These are phyloP conservation scores for Thinopyrum elongatum DNA, from an alignment of 176 grass and related monocot species.

Conservation along the genomic window DNA sequence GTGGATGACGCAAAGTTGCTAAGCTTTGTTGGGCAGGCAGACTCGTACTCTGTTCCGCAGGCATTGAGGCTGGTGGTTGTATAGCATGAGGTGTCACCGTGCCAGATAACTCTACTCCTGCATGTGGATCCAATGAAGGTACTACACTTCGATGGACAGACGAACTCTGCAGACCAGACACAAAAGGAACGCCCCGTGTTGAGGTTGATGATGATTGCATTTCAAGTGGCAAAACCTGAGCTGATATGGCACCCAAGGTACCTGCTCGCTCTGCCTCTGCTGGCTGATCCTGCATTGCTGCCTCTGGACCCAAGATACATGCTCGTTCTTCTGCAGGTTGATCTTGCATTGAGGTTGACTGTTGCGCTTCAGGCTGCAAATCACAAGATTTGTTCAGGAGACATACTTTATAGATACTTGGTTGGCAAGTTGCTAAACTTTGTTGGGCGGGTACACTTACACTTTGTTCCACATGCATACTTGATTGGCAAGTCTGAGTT, in stretches of 20 bases:
- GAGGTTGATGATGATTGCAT: conserved; percentile 15
- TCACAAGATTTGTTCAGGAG: background rate
- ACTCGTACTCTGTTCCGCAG: conserved; percentile 8
- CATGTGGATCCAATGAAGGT: background rate
- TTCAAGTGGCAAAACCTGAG: conserved; percentile 8
- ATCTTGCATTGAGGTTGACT: conserved; percentile 25
- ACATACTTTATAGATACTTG: too few species aligned
- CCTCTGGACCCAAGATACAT: background rate
- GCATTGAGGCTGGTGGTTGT: conserved; percentile 2
- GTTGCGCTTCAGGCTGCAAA: conserved; percentile 20
- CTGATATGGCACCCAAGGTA: conserved; percentile 7
- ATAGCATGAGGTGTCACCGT: background rate
- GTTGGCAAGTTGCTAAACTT: background rate
- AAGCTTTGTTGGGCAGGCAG: background rate
- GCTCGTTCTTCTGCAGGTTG: conserved; percentile 18
- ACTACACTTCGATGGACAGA: conserved; percentile 1
- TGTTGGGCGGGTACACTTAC: background rate
- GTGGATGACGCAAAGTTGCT: background rate
- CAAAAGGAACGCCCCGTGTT: background rate
- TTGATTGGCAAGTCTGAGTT: conserved; percentile 19
- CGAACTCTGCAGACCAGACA: conserved; percentile 2
- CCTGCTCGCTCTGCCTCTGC: conserved; percentile 15
- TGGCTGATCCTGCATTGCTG: conserved; percentile 1
- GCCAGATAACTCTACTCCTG: background rate
- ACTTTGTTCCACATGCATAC: conserved; percentile 13